Conservation (phyloP, 2,329 filamentous ascomycete genomes). For the Thelonectria discophora region DNA sequence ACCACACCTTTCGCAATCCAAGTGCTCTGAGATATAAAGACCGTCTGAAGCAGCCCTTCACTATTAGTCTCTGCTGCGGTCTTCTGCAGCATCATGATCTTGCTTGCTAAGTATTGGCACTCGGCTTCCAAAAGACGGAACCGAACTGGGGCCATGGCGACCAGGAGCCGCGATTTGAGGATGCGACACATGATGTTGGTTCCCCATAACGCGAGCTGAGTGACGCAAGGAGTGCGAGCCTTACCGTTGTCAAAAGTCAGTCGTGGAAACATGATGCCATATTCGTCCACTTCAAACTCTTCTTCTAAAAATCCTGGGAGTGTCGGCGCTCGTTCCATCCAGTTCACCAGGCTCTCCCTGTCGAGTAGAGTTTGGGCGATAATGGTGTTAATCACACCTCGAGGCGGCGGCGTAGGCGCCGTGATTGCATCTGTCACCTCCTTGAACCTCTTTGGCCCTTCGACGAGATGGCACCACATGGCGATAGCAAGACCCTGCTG, state of each 20-base stretch:
- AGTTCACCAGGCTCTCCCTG: constrained; percentile 6
- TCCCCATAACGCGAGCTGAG: constrained; percentile 16
- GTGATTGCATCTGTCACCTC: constrained; percentile 9
- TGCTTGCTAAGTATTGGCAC: constrained; percentile 17
- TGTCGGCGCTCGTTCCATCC: background rate
- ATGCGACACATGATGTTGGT: constrained; percentile 23
- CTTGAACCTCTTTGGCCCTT: constrained; percentile 15
- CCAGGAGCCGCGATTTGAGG: constrained; percentile 18
- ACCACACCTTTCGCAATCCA: constrained; percentile 22
- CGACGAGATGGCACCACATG: constrained; percentile 19
- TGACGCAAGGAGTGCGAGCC: background rate
- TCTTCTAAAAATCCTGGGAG: background rate
- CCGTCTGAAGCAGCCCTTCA: constrained; percentile 4
- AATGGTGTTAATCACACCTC: background rate
- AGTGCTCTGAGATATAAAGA: constrained; percentile 21
- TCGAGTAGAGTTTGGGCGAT: background rate
- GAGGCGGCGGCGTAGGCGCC: constrained; percentile 1
- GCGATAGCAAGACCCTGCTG: constrained; percentile 12
- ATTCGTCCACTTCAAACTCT: constrained; percentile 2
- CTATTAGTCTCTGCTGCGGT: background rate
- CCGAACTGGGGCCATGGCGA: constrained; percentile 8
- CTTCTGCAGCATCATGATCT: constrained; percentile 7
- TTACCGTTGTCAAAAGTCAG: background rate
- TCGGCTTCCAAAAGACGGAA: constrained; percentile 14
- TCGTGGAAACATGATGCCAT: constrained; percentile 14